These are phyloP conservation scores for Beauveria sp. DNA, from an alignment of 2,329 filamentous ascomycete genomes.

Conservation along the genomic window DNA sequence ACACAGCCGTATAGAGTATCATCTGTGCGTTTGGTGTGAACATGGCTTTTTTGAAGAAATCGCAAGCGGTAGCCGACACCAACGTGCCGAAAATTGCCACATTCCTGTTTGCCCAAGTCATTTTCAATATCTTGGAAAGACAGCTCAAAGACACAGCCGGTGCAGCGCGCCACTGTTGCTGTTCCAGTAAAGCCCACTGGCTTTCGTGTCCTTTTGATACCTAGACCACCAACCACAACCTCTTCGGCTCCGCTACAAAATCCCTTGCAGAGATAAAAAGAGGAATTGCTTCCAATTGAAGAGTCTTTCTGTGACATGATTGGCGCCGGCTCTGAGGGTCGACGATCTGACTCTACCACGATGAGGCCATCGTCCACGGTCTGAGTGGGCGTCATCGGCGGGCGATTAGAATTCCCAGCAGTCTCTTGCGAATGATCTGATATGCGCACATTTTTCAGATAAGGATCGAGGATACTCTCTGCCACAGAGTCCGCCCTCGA, in stretches of 20 bases:
- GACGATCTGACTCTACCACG: constrained; percentile 15
- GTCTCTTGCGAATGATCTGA: constrained; percentile 5
- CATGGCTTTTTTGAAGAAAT: constrained; percentile 49
- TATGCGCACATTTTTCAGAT: neutral
- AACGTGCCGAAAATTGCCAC: constrained; percentile 39
- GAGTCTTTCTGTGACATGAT: constrained; percentile 25
- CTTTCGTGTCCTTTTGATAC: constrained; percentile 44
- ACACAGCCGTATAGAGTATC: constrained; percentile 48
- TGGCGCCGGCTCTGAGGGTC: neutral
- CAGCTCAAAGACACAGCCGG: constrained; percentile 45
- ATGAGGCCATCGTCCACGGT: constrained; percentile 17
- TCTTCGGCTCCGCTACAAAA: constrained; percentile 50
- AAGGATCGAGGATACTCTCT: constrained; percentile 9
- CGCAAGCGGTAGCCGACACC: constrained; percentile 44
- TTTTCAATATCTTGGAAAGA: constrained; percentile 45
- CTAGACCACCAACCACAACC: constrained; percentile 38
- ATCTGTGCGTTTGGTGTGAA: constrained; percentile 41
- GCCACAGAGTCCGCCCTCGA: constrained; percentile 5
- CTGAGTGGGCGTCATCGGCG: neutral
- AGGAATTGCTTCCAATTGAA: constrained; percentile 37
- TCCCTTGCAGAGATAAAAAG: constrained; percentile 45
- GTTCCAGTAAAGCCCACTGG: constrained; percentile 38
- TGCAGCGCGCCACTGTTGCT: constrained; percentile 42
- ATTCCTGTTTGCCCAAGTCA: constrained; percentile 40
- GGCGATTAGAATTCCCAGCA: neutral